Evolutionary conservation across 2,329 filamentous ascomycete genomes (phyloP).

Genomic region (Paradendryphiella salina): DNA sequence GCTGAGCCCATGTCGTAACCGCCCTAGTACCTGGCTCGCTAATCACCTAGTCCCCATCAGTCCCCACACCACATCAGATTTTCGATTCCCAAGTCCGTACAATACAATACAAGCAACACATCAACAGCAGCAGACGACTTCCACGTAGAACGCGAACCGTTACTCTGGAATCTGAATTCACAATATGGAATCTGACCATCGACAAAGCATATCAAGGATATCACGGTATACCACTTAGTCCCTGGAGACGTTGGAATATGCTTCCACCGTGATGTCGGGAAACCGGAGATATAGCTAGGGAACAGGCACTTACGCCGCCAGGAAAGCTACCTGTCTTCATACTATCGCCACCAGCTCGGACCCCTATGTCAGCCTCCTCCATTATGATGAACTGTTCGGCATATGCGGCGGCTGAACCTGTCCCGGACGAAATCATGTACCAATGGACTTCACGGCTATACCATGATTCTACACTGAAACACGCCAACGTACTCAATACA

Average conservation of each 20-base stretch:
- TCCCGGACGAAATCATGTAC: not conserved
- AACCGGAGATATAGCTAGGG: not conserved
- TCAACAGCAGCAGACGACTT: not conserved
- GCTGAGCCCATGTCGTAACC: not conserved
- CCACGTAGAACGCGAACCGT: not conserved
- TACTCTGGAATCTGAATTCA: not conserved
- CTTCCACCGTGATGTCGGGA: not conserved
- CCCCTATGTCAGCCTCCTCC: too few relatives aligned
- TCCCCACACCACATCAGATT: conserved; percentile 9
- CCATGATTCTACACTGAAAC: too few relatives aligned
- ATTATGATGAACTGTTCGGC: too few relatives aligned
- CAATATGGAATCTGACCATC: not conserved
- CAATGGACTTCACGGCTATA: not conserved
- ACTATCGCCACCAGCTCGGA: not conserved
- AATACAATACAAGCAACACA: not conserved
- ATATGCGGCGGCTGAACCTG: too few relatives aligned
- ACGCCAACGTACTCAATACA: too few relatives aligned
- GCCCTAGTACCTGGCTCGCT: conserved; percentile 7
- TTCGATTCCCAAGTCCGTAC: not conserved
- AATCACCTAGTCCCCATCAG: conserved; percentile 6
- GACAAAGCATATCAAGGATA: not conserved
- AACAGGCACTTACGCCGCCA: not conserved
- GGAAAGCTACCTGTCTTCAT: not conserved
- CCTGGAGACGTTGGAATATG: not conserved
- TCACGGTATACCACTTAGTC: not conserved